A percentile compares a stretch with the other conserved stretches of the same genome.
These are phyloP conservation scores for Trichosporon ovoides DNA, from an alignment of 1,284 basidiomycete species.

Conservation along the genomic window DNA sequence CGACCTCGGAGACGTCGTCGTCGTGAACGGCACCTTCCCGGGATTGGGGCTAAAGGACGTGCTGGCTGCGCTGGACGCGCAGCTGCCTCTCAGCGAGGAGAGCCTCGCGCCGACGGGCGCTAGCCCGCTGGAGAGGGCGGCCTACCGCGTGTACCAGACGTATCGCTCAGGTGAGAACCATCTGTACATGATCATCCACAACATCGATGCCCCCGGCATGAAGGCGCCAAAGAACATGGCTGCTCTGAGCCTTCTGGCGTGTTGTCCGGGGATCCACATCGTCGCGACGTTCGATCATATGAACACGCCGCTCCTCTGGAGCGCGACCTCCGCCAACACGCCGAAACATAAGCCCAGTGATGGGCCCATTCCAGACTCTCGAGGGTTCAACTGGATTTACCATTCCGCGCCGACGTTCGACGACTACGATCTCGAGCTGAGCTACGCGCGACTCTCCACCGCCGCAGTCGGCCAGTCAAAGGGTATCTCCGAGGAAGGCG, in stretches of 20 bases:
- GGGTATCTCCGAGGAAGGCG: slow-evolving; percentile 69
- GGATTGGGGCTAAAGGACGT: slow-evolving; percentile 65
- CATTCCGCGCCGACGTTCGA: slow-evolving; percentile 78
- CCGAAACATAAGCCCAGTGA: slow-evolving; percentile 23
- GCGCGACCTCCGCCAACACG: slow-evolving; percentile 35
- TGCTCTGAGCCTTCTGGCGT: slow-evolving; percentile 63
- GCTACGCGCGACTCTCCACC: slow-evolving; percentile 43
- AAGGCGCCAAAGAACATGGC: slow-evolving; percentile 57
- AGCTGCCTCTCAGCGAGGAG: slow-evolving; percentile 41
- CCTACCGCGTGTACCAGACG: slow-evolving; percentile 60
- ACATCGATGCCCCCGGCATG: slow-evolving; percentile 70
- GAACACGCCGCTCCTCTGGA: slow-evolving; percentile 69
- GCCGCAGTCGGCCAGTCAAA: slow-evolving; percentile 23
- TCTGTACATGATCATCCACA: slow-evolving; percentile 77
- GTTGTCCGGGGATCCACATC: slow-evolving; percentile 67
- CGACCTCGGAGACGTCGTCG: slow-evolving; percentile 63
- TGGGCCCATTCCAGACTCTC: slow-evolving; percentile 11
- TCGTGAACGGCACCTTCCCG: slow-evolving; percentile 75
- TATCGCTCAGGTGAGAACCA: slow-evolving; percentile 50
- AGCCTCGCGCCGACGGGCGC: slow-evolving; percentile 39
- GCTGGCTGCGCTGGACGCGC: slow-evolving; percentile 58
- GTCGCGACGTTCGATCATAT: slow-evolving; percentile 79
- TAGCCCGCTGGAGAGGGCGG: slow-evolving; percentile 57
- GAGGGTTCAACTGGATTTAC: slow-evolving; percentile 77
- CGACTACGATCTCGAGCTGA: slow-evolving; percentile 72